Conservation (phyloP, 345 rosid species). For the Eutrema japonicum region DNA sequence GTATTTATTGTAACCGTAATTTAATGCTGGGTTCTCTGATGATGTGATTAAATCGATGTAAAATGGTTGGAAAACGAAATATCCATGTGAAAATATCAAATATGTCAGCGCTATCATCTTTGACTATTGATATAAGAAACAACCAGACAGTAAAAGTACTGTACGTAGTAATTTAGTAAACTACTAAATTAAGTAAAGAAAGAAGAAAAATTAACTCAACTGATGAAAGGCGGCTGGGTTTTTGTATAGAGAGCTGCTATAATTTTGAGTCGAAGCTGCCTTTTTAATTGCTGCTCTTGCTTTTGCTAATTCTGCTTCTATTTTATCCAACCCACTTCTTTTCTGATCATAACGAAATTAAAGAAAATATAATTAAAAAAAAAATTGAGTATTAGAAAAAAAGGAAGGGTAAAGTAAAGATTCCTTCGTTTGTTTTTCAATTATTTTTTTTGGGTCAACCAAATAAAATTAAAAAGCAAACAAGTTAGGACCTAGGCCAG, state of each 20-base stretch:
- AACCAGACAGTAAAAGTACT: background rate
- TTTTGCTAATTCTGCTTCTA: conserved; percentile 52
- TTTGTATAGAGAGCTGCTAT: conserved; percentile 55
- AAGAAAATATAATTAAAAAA: background rate
- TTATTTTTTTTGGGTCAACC: background rate
- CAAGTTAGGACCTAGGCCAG: no score
- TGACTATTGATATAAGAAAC: background rate
- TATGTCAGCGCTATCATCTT: conserved; percentile 22
- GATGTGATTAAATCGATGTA: conserved; percentile 16
- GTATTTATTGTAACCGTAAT: background rate
- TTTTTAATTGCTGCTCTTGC: conserved; percentile 56
- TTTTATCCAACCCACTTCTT: conserved; percentile 38
- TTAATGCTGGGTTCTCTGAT: conserved; percentile 3
- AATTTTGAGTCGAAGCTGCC: conserved; percentile 50
- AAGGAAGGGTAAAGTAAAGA: background rate
- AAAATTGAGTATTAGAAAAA: background rate
- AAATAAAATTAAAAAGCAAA: background rate
- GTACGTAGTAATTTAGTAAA: conserved; percentile 4
- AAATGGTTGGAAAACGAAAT: background rate
- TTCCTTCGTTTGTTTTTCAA: background rate
- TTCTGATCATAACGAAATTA: conserved; percentile 34
- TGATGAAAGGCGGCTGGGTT: conserved; percentile 65
- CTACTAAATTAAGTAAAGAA: background rate
- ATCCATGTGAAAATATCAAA: conserved; percentile 3
- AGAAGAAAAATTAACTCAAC: conserved; percentile 39